A percentile compares a stretch with the other conserved stretches of the same genome.
phyloP scores from a whole-genome alignment of 805 yeast species.

The Scheffersomyces stipitis region DNA sequence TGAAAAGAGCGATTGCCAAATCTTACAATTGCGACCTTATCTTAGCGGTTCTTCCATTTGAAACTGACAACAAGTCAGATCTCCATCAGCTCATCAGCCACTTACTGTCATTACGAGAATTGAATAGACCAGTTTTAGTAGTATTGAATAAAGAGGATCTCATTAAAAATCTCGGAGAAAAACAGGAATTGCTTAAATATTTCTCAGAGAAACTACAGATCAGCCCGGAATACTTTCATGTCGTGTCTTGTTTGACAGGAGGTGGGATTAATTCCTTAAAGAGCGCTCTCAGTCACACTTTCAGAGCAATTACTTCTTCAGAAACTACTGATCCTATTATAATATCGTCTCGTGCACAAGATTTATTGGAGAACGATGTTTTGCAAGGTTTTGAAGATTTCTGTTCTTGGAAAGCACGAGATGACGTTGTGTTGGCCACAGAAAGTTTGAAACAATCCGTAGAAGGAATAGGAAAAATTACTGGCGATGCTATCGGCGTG shows the following conservation, averaged over 20 bases:
- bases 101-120: conserved; percentile 27
- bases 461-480: conserved; percentile 87
- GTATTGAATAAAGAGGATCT: conserved; percentile 66
- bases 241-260: conserved; percentile 61
- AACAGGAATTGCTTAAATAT: neutral
- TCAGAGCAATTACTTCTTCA: conserved; percentile 49
- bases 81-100: conserved; percentile 38
- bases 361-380: conserved; percentile 73
- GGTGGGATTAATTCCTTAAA: conserved; percentile 56
- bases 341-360: conserved; percentile 74
- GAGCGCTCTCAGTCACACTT: conserved; percentile 38
- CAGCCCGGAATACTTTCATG: conserved; percentile 13
- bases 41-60: conserved; percentile 61
- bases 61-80: conserved; percentile 16
- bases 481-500: conserved; percentile 84
- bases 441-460: conserved; percentile 73
- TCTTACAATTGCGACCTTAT: conserved; percentile 65
- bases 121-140: conserved; percentile 36
- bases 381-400: conserved; percentile 72
- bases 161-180: conserved; percentile 8
- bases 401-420: conserved; percentile 43
- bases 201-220: conserved; percentile 13
- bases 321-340: conserved; percentile 63
- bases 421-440: conserved; percentile 77
- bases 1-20: conserved; percentile 66